Percentiles rank a stretch among this genome's conserved stretches.
Evolutionary conservation across 768 basidiomycete genomes (phyloP).

Genomic region (Clitopilus passeckerianus): DNA sequence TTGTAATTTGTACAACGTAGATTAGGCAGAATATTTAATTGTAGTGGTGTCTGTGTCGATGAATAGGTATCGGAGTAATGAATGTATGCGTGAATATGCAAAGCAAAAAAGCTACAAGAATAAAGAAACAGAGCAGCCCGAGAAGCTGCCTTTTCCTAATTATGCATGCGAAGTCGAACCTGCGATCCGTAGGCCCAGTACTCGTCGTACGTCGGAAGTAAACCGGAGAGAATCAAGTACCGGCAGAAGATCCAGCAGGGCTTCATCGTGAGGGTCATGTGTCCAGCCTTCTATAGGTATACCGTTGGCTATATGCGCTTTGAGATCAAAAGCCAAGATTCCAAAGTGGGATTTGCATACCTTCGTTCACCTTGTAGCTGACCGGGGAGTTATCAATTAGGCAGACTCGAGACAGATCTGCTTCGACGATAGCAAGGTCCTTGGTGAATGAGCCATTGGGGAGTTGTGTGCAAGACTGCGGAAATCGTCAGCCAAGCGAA

Average conservation of each 20-base stretch:
- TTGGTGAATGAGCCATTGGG: conserved; percentile 95
- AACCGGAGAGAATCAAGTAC: conserved; percentile 95
- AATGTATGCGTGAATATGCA: conserved; percentile 1
- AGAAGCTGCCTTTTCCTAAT: neutral
- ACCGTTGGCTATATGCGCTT: conserved; percentile 70
- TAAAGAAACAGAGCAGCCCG: neutral
- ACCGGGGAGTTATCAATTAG: conserved; percentile 95
- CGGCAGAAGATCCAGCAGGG: conserved; percentile 90
- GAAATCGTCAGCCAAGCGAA: conserved; percentile 5
- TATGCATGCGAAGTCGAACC: conserved; percentile 17
- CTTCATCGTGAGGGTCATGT: conserved; percentile 94
- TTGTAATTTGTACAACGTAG: neutral
- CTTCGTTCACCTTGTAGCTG: conserved; percentile 89
- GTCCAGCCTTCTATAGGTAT: conserved; percentile 99
- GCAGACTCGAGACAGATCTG: conserved; percentile 89
- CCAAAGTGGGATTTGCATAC: conserved; percentile 37
- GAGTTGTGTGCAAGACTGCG: conserved; percentile 86
- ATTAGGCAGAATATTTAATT: neutral
- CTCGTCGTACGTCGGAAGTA: conserved; percentile 90
- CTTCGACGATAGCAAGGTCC: conserved; percentile 81
- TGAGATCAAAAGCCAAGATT: conserved; percentile 1
- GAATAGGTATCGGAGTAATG: neutral
- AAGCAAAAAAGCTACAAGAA: neutral
- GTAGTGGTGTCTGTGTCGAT: neutral
- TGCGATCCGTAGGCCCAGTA: conserved; percentile 65